Base-by-base conservation (phyloP, 2,329 filamentous ascomycete species). In the Onygena corvina region DNA sequence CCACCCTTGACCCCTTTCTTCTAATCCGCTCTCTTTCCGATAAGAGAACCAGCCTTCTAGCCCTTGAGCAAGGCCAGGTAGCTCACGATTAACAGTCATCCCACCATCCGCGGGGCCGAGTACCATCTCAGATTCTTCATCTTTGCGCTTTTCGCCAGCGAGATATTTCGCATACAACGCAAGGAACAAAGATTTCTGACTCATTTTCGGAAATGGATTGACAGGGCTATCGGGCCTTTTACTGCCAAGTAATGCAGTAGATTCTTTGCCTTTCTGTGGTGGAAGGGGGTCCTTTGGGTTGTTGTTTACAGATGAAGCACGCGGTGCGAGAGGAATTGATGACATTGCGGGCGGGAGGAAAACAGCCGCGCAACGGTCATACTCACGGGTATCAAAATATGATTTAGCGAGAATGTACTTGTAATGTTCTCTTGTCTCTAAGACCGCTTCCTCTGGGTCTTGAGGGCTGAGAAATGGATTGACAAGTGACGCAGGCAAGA, bases 91-190 rank as follows among this genome's bases (percentile, higher is more conserved):
- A 52, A 80, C 68, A 1, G 86, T 85, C 27, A 82, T 81, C 1
- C 89, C 88, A 11, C 87, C 81, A 66, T 98, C 92, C 51, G 89
- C 82, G 1, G 92, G 90, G 0, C 92, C 92, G 67, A 96, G 80
- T 46, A 98, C 86, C 84, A 95, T 95, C 68, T 98, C 92, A 18
- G 86, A 87, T 51, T 96, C 90, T 66, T 98, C 92, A 59, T 94
- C 86, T 66, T 90, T 94, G 56, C 86, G 81, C 72, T 96, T 95
- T 72, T 98, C 92, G 1, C 92, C 92, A 0, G 89, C 84, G 55
- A 96, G 78, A 62, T 89, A 88, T 61, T 90, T 93, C 38, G 92
- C 86, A 60, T 98, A 98, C 3, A 96, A 72, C 0, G 88, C 84
- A 8, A 98, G 74, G 61, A 98, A 98, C 16, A 96, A 68, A 47